Percentiles rank a stretch among this genome's conserved stretches.
Evolutionary conservation across 2,329 filamentous ascomycete genomes (phyloP).

Genomic region (Clarireedia monteithiana): DNA sequence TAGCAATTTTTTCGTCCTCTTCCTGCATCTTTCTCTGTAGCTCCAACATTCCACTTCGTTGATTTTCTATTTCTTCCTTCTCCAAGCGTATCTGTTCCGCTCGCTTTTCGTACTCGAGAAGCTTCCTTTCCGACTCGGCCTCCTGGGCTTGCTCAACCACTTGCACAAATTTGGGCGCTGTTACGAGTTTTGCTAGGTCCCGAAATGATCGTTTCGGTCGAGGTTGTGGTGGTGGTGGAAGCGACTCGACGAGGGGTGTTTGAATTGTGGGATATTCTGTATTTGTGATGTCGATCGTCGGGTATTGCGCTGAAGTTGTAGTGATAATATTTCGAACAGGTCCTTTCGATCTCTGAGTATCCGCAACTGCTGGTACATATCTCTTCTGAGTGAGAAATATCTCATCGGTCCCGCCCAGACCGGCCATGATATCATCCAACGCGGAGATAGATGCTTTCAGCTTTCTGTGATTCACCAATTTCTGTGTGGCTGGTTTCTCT

Average conservation of each 20-base stretch:
- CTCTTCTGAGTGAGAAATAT: not conserved
- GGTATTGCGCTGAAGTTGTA: too few relatives aligned
- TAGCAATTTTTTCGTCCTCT: constrained; percentile 11
- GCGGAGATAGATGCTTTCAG: not conserved
- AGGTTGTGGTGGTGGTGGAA: not conserved
- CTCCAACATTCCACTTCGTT: constrained; percentile 13
- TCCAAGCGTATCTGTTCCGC: constrained; percentile 10
- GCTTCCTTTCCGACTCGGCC: constrained; percentile 7
- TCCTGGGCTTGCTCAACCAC: constrained; percentile 6
- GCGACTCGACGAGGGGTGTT: not conserved
- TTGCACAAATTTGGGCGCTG: not conserved
- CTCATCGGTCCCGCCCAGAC: not conserved
- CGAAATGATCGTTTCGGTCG: constrained; percentile 5
- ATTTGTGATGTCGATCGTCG: not conserved
- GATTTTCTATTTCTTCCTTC: constrained; percentile 14
- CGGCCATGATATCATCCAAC: constrained; percentile 10
- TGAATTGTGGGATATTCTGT: not conserved
- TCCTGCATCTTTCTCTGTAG: constrained; percentile 8
- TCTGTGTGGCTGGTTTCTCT: not conserved
- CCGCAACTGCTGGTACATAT: not conserved
- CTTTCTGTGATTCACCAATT: not conserved
- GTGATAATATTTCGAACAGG: not conserved
- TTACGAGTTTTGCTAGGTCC: not conserved
- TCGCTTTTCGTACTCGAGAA: constrained; percentile 11
- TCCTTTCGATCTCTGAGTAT: not conserved